Percentiles rank a stretch among this genome's conserved stretches.
These are phyloP conservation scores for Colletotrichum magnum DNA, from an alignment of 2,329 filamentous ascomycete genomes.

Conservation along the genomic window DNA sequence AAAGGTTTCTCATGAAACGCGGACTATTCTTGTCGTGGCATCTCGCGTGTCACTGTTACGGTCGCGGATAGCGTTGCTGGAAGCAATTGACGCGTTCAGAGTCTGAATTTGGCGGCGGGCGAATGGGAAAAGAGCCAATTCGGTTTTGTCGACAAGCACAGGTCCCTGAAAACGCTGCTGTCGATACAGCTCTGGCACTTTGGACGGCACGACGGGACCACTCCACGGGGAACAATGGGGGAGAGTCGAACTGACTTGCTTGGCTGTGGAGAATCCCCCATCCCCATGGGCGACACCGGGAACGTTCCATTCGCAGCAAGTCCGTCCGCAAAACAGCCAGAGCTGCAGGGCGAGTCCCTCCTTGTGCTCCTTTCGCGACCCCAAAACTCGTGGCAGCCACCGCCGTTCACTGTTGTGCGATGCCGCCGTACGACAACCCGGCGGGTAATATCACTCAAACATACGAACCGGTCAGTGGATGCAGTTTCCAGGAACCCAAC, in stretches of 20 bases:
- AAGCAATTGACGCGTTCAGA: conserved; percentile 26
- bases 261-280: conserved; percentile 22
- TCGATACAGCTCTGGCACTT: conserved; percentile 6
- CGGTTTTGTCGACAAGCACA: not conserved
- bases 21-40: conserved; percentile 37
- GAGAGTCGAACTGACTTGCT: conserved; percentile 20
- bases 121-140: conserved; percentile 27
- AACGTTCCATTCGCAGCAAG: not conserved
- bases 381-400: conserved; percentile 10
- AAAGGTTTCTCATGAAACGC: conserved; percentile 36
- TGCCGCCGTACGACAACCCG: conserved; percentile 8
- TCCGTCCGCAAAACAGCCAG: conserved; percentile 2
- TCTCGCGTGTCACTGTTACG: conserved; percentile 34
- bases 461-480: not conserved
- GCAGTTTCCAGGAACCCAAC: not conserved
- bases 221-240: conserved; percentile 29
- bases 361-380: not conserved
- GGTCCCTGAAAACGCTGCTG: conserved; percentile 2
- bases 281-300: not conserved
- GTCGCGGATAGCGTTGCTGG: conserved; percentile 24
- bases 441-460: too few relatives aligned
- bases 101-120: conserved; percentile 14
- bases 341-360: conserved; percentile 12
- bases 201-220: conserved; percentile 12
- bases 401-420: conserved; percentile 19